Percentiles rank a stretch among this genome's conserved stretches.
Conservation (phyloP, 2,329 filamentous ascomycete species). For the Talaromyces sp. region DNA sequence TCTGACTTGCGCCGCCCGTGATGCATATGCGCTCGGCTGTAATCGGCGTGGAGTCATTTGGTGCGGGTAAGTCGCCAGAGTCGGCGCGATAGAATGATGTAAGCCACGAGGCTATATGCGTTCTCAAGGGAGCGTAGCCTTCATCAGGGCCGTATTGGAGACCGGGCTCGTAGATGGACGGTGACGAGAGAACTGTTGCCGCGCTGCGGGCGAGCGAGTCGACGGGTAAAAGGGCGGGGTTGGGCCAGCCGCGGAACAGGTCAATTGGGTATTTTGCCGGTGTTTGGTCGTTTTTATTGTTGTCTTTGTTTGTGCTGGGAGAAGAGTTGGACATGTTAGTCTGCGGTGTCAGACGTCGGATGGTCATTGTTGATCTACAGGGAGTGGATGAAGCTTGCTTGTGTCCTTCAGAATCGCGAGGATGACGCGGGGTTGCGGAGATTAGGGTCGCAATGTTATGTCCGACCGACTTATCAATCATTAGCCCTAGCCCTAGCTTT, state of each 20-base stretch:
- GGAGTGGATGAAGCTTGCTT: not conserved
- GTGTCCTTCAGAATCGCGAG: not conserved
- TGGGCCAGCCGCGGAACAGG: conserved; percentile 47
- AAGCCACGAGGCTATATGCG: conserved; percentile 68
- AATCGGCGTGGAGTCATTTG: conserved; percentile 35
- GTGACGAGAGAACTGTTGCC: conserved; percentile 58
- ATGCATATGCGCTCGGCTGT: conserved; percentile 66
- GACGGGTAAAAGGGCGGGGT: conserved; percentile 62
- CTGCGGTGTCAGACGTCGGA: not conserved
- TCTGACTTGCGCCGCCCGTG: conserved; percentile 82
- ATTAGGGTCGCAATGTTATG: not conserved
- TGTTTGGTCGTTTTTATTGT: not conserved
- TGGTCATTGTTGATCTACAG: not conserved
- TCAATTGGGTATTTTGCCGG: conserved; percentile 31
- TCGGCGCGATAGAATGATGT: conserved; percentile 57
- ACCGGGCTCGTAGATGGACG: conserved; percentile 57
- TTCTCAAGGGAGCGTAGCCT: conserved; percentile 67
- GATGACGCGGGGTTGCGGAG: not conserved
- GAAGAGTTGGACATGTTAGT: not conserved
- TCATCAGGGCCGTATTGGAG: conserved; percentile 76
- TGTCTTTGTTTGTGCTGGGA: not conserved
- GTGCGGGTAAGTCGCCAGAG: conserved; percentile 22
- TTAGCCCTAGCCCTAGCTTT: not conserved
- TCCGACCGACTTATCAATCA: not conserved
- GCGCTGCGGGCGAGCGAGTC: conserved; percentile 60